Conservation (phyloP, 805 yeast genomes). For the Candida rishiriensis region DNA sequence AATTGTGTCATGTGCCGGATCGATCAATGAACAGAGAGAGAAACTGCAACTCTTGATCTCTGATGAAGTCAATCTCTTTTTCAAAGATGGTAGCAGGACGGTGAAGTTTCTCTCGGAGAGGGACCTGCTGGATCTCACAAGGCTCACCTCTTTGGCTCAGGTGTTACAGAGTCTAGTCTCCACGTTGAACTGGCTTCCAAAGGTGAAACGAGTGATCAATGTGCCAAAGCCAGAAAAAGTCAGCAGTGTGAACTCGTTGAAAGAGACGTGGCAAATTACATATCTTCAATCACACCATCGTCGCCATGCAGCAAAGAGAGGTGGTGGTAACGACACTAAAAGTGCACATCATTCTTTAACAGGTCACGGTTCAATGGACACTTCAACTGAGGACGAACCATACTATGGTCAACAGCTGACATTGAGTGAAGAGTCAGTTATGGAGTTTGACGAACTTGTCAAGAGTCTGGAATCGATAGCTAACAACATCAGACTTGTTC, state of each 20-base stretch:
- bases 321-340: neutral
- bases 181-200: slow-evolving; percentile 58
- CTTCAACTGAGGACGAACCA: neutral
- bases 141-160: slow-evolving; percentile 47
- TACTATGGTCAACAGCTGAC: slow-evolving; percentile 17
- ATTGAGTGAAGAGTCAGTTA: slow-evolving; percentile 23
- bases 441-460: slow-evolving; percentile 35
- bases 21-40: slow-evolving; percentile 6
- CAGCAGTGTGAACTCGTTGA: slow-evolving; percentile 19
- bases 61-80: slow-evolving; percentile 28
- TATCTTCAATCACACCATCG: slow-evolving; percentile 9
- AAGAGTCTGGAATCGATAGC: slow-evolving; percentile 32
- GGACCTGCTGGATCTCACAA: slow-evolving; percentile 50
- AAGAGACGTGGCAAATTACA: slow-evolving; percentile 28
- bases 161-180: slow-evolving; percentile 52
- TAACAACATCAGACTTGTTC: slow-evolving; percentile 38
- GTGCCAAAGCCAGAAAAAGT: neutral
- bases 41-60: slow-evolving; percentile 8
- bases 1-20: slow-evolving; percentile 21
- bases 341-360: too few relatives aligned
- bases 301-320: neutral
- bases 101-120: slow-evolving; percentile 32
- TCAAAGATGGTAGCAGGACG: slow-evolving; percentile 23
- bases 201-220: slow-evolving; percentile 38
- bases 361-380: neutral